phyloP scores from a whole-genome alignment of 108 stramenopile genomes.

The Skeletonema menzelii region DNA sequence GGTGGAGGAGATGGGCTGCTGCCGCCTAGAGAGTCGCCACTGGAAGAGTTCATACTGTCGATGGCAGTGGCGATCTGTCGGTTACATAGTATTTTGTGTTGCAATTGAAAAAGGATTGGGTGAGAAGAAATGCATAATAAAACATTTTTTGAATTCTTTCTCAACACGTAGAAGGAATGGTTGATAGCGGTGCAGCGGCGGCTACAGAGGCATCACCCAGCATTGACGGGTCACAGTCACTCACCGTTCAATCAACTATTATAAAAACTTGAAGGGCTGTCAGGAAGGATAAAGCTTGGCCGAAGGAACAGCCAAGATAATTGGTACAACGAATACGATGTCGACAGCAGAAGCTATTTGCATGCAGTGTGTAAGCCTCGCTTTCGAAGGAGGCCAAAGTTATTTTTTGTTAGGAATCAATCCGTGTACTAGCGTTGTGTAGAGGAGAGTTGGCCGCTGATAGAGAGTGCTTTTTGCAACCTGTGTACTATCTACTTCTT shows the following conservation, averaged over 20 bases:
- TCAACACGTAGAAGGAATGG: no score
- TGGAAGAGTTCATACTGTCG: neutral
- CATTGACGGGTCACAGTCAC: neutral
- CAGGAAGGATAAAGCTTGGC: conserved; percentile 60
- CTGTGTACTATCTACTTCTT: no score
- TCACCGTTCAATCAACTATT: conserved; percentile 5
- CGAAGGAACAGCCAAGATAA: conserved; percentile 59
- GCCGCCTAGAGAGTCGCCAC: neutral
- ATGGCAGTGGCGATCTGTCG: neutral
- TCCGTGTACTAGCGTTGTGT: neutral
- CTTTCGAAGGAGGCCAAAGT: conserved; percentile 18
- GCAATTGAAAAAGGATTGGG: neutral
- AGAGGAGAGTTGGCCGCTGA: neutral
- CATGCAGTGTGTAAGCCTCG: conserved; percentile 25
- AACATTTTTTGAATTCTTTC: no score
- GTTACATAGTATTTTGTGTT: neutral
- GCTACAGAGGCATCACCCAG: neutral
- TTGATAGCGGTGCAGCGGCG: neutral
- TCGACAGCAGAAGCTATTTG: conserved; percentile 9
- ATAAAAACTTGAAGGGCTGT: conserved; percentile 34
- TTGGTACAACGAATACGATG: conserved; percentile 57
- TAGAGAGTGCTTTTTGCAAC: no score
- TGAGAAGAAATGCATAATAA: neutral
- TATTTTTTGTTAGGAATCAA: conserved; percentile 7
- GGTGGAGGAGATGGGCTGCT: neutral